A percentile compares a stretch with the other conserved stretches of the same genome.
Conservation (phyloP, 2,329 filamentous ascomycete species). For the Tolypocladium tropicale region DNA sequence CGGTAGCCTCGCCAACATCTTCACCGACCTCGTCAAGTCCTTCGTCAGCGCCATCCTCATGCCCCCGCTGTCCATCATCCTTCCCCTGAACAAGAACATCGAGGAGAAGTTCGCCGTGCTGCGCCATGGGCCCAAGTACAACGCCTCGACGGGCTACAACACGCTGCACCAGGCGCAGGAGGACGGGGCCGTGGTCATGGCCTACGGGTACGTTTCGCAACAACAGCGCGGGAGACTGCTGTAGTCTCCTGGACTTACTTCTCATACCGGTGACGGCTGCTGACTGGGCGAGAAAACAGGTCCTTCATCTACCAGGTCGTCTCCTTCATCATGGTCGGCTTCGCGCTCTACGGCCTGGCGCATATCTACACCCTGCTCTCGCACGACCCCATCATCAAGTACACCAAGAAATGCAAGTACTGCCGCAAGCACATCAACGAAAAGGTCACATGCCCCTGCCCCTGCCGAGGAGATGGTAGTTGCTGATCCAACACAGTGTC, state of each 20-base stretch:
- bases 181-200: constrained; percentile 62
- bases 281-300: constrained; percentile 19
- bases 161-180: constrained; percentile 58
- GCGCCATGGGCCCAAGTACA: constrained; percentile 43
- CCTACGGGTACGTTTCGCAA: constrained; percentile 48
- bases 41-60: constrained; percentile 63
- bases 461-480: neutral
- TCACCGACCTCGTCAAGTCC: constrained; percentile 61
- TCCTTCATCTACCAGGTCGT: constrained; percentile 54
- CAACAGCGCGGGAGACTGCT: too few species aligned
- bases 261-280: too few species aligned
- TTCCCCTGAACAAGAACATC: constrained; percentile 61
- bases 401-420: constrained; percentile 57
- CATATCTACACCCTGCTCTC: constrained; percentile 50
- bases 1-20: constrained; percentile 54
- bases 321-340: constrained; percentile 55
- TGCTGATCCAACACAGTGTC: constrained; percentile 18
- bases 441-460: constrained; percentile 35
- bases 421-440: constrained; percentile 53
- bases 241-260: too few species aligned
- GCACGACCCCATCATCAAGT: constrained; percentile 61
- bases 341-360: constrained; percentile 55
- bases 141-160: constrained; percentile 49
- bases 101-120: constrained; percentile 66
- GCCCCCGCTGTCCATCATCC: constrained; percentile 56